Evolutionary conservation across 2,329 filamentous ascomycete genomes (phyloP).

Genomic region (Colletotrichum kahawae): DNA sequence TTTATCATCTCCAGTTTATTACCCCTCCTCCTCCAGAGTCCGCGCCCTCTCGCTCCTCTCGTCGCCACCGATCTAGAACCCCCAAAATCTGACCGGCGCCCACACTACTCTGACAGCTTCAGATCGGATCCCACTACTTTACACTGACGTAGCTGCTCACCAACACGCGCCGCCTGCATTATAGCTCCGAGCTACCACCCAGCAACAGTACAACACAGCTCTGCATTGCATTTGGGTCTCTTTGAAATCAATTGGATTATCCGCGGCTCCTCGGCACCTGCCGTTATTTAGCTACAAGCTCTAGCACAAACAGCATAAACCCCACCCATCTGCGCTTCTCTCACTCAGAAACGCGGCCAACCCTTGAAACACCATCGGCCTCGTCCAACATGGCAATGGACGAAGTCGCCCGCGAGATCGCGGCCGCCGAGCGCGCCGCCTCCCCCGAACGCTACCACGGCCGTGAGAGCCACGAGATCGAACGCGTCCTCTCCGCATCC

Average conservation of each 20-base stretch:
- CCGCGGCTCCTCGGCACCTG: neutral
- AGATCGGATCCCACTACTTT: neutral
- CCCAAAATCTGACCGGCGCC: slow-evolving; percentile 7
- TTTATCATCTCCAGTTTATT: slow-evolving; percentile 13
- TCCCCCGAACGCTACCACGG: slow-evolving; percentile 42
- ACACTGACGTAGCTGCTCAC: slow-evolving; percentile 8
- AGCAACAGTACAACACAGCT: neutral
- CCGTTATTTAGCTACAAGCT: neutral
- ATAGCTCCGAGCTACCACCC: neutral
- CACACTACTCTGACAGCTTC: neutral
- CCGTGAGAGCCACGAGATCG: slow-evolving; percentile 59
- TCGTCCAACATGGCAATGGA: slow-evolving; percentile 47
- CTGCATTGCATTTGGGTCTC: neutral
- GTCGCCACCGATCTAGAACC: slow-evolving; percentile 3
- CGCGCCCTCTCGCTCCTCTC: neutral
- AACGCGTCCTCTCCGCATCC: slow-evolving; percentile 62
- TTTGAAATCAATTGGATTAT: neutral
- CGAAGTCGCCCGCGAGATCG: slow-evolving; percentile 58
- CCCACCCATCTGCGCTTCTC: neutral
- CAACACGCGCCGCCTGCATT: neutral
- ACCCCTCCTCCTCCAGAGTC: neutral
- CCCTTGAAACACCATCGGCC: neutral
- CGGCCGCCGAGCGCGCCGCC: slow-evolving; percentile 60
- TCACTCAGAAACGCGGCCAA: neutral
- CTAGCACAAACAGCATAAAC: neutral